These are phyloP conservation scores for Lycium ferocissimum DNA, from an alignment of 257 asterid species.

Conservation along the genomic window DNA sequence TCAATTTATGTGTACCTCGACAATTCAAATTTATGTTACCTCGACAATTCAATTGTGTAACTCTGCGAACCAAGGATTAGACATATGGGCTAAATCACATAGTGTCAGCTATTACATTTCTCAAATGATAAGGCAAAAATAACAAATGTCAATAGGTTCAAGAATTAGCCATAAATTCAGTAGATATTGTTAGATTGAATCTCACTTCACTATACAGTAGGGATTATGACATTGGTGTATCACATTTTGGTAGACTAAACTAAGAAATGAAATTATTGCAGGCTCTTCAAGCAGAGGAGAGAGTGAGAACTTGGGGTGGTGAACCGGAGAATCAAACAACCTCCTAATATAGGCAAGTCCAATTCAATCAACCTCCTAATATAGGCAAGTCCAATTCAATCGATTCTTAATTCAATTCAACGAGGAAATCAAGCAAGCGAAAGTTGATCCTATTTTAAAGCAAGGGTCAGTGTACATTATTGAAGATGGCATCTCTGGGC, in stretches of 20 bases:
- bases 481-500: background rate
- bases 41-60: background rate
- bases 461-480: background rate
- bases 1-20: background rate
- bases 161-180: background rate
- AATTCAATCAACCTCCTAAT: background rate
- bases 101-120: background rate
- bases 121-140: background rate
- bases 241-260: background rate
- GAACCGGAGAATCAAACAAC: conserved; percentile 2
- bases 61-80: background rate
- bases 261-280: conserved; percentile 16
- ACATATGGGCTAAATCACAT: background rate
- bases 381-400: background rate
- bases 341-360: background rate
- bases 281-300: conserved; percentile 49
- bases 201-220: background rate
- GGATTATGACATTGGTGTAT: background rate
- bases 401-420: conserved; percentile 20
- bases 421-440: background rate
- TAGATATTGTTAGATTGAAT: background rate
- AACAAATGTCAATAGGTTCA: background rate
- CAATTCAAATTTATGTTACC: background rate
- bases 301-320: conserved; percentile 48
- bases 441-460: conserved; percentile 1